Base-by-base conservation (phyloP, 2,329 filamentous ascomycete species). In the Cytospora schulzeri region DNA sequence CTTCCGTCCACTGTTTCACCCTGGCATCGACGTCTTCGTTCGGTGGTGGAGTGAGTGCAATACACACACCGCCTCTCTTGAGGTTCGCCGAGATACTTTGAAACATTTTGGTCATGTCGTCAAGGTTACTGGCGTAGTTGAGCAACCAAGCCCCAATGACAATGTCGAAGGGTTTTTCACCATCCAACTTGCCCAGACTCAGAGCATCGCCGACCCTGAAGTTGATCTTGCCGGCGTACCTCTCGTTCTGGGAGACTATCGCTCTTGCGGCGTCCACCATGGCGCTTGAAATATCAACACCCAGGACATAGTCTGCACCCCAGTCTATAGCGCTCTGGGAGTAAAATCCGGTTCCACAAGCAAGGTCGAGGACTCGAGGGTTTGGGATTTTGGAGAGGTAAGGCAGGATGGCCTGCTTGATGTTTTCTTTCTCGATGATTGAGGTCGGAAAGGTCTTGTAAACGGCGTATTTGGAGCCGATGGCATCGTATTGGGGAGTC, bases 281-380 rank as follows among this genome's bases (percentile, higher is more conserved):
- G 9, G 62, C 69, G 15, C 66, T 53, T 6, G 74, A 76, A 33
- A 76, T 71, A 65, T 78, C 76, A n/a, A 77, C 70, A 8, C 74
- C 75, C 12, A 76, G 66, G 12, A 78, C 72, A 11, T 67, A 70
- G 19, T 64, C 65, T 2, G 76, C 76, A 31, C 75, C 76, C 75
- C 75, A 77, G 61, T 69, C 65, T 9, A 75, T 67, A 35, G 76
- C 69, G 50, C 69, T 69, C 53, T 71, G 71, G 17, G 74, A 74
- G 63, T 75, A 77, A 65, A 71, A 76, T 19, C 76, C 76, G 1
- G 74, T 72, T 15, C 76, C 76, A 66, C 76, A 77, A 22, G 76
- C 76, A 14, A 78, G 73, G 56, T 78, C 76, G 45, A 78, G 73
- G 17, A 77, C 70, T 24, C 71, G 68, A 14, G 48, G 38, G 19